phyloP scores from a whole-genome alignment of 1,139 yeast species.

The Debaryomyces robertsiae region DNA sequence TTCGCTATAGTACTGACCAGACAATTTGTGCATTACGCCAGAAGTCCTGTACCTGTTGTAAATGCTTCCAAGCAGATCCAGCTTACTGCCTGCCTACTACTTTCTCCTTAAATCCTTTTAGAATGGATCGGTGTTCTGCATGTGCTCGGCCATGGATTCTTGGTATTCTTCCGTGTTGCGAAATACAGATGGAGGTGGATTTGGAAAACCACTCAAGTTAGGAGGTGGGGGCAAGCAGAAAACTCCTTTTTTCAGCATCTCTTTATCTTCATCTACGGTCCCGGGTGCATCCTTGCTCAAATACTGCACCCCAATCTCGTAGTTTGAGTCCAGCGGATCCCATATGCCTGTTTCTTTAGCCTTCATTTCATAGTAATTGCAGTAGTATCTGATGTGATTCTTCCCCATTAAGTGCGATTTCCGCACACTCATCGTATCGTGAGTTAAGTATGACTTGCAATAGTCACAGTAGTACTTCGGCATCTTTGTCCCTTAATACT shows the following conservation, averaged over 20 bases:
- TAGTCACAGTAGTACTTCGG: constrained; percentile 81
- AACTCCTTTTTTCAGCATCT: constrained; percentile 14
- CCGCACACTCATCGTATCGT: constrained; percentile 85
- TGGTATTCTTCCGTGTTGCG: constrained; percentile 26
- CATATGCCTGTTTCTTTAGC: constrained; percentile 53
- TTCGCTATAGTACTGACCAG: too few relatives aligned
- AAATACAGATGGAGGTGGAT: constrained; percentile 40
- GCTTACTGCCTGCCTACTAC: not conserved
- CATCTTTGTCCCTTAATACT: constrained; percentile 27
- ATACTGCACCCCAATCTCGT: constrained; percentile 41
- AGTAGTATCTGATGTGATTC: constrained; percentile 73
- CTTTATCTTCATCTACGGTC: constrained; percentile 2
- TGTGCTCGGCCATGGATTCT: constrained; percentile 19
- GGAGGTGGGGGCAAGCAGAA: constrained; percentile 41
- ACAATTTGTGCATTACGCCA: too few relatives aligned
- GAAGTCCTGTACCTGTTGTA: too few relatives aligned
- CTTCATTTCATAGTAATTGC: constrained; percentile 71
- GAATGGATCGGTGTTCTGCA: constrained; percentile 5
- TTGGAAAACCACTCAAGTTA: constrained; percentile 30
- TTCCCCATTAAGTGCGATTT: constrained; percentile 81
- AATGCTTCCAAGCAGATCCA: too few relatives aligned
- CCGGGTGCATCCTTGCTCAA: constrained; percentile 54
- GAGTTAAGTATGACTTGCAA: constrained; percentile 83
- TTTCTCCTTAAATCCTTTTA: not conserved
- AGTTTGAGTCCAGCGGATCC: constrained; percentile 41